Conservation (phyloP, 352 stramenopile species). For the Phytopythium boreale region DNA sequence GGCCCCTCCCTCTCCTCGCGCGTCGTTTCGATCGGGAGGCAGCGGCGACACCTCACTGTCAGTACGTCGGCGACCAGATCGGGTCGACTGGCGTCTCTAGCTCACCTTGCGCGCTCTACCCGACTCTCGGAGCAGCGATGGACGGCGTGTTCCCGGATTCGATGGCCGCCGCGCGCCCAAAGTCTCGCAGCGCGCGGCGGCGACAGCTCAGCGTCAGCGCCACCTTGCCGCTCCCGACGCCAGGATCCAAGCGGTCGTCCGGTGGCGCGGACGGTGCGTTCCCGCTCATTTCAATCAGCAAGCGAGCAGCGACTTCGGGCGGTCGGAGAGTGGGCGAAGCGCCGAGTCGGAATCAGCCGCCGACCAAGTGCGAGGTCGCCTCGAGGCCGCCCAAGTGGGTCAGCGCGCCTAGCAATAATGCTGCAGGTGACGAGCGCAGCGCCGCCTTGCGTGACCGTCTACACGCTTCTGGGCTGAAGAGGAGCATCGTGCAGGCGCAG, state of each 20-base stretch:
- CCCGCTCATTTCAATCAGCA: conserved; percentile 7
- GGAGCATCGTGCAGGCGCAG: conserved; percentile 51
- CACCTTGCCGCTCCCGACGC: background rate
- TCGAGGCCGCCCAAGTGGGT: background rate
- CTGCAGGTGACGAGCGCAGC: background rate
- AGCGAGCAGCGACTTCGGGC: background rate
- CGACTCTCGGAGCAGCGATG: background rate
- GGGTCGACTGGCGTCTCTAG: background rate
- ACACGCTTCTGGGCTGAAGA: conserved; percentile 55
- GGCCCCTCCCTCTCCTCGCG: no score
- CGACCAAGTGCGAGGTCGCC: background rate
- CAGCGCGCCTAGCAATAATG: background rate
- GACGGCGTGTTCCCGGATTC: background rate
- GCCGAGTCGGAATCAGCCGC: background rate
- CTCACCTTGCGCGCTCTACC: no score
- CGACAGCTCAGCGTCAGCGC: conserved; percentile 8
- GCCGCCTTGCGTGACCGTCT: conserved; percentile 34
- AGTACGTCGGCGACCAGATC: no score
- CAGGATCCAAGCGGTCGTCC: background rate
- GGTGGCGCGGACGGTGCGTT: conserved; percentile 11
- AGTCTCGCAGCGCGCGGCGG: conserved; percentile 30
- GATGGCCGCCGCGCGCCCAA: conserved; percentile 17
- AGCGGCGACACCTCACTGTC: no score
- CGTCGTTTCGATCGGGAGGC: no score
- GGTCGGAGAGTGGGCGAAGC: background rate